Evolutionary conservation across 2,329 filamentous ascomycete genomes (phyloP).

Genomic region (Orbilia brochopaga): DNA sequence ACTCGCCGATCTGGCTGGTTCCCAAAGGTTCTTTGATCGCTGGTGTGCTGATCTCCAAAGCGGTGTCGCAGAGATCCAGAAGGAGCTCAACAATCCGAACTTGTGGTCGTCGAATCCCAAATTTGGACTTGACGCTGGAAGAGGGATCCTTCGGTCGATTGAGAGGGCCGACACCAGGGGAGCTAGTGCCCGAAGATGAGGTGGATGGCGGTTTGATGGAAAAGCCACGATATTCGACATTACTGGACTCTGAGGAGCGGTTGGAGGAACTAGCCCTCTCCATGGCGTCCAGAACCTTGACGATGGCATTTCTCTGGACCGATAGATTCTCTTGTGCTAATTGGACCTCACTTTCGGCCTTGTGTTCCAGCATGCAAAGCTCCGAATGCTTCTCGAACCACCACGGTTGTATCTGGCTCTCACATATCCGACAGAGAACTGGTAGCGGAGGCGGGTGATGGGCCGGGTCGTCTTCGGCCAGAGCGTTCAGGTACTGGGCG

Average conservation of each 20-base stretch:
- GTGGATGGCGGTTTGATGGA: constrained; percentile 76
- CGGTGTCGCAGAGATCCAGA: constrained; percentile 92
- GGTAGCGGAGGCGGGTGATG: constrained; percentile 80
- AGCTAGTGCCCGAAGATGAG: constrained; percentile 66
- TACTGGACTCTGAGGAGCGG: constrained; percentile 56
- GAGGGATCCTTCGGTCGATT: constrained; percentile 65
- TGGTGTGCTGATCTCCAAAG: constrained; percentile 91
- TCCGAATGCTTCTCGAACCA: constrained; percentile 99
- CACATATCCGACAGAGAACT: constrained; percentile 93
- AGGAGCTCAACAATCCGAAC: constrained; percentile 93
- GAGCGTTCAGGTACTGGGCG: constrained; percentile 85
- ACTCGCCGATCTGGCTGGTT: constrained; percentile 70
- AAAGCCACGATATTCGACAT: constrained; percentile 59
- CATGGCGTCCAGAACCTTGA: constrained; percentile 89
- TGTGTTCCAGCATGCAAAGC: constrained; percentile 91
- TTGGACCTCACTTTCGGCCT: constrained; percentile 96
- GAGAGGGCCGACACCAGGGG: constrained; percentile 65
- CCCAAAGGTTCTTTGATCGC: constrained; percentile 83
- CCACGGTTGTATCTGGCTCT: constrained; percentile 96
- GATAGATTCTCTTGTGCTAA: constrained; percentile 89
- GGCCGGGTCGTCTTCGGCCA: constrained; percentile 81
- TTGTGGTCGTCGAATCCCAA: constrained; percentile 86
- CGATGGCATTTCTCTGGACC: constrained; percentile 91
- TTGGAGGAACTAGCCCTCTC: constrained; percentile 75
- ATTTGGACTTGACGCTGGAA: constrained; percentile 63